Base-by-base conservation (phyloP, 2,329 filamentous ascomycete genomes). In the Fusarium longipes region DNA sequence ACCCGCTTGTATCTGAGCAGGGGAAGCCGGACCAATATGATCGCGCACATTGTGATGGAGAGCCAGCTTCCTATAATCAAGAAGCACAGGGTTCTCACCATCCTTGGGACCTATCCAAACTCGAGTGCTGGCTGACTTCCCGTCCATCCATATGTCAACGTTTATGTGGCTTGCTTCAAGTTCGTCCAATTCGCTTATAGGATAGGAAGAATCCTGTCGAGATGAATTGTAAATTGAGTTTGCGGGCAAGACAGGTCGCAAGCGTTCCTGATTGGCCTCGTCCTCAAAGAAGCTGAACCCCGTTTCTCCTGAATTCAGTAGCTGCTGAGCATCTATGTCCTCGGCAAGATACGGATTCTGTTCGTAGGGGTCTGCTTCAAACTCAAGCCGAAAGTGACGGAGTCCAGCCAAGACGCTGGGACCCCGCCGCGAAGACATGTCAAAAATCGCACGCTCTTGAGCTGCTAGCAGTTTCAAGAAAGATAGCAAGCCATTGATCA, bases 331-430 rank as follows among this genome's bases (percentile, higher is more conserved):
- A 48, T 84, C 81, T 5, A 82, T 57, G 18, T 78, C 77, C 12
- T 74, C 75, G 4, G 70, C 66, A 4, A 72, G 68, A 7, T 75
- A 75, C 17, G 76, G 73, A 18, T 76, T 70, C 24, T 81, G 79
- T 4, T 80, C 78, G 12, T 75, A 74, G 3, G 77, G 76, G 45
- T 83, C 82, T 0, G 78, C 74, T 25, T 83, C 81, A 61, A 89
- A 83, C 70, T 89, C 87, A 8, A 90, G 76, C 4, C 81, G 76
- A 17, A 90, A 71, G 57, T 83, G 81, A 53, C 82, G 79, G n/a
- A 90, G 76, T 12, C 87, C 87, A 5, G 73, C 70, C 8, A 89
- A 74, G 5, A 84, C 70, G 3, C 78, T 69, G 4, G 84, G 81
- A 1, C 78, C 77, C 6, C 81, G 80, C 57, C 77, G 63, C n/a